Conservation (phyloP, 2,329 filamentous ascomycete species). For the Fusarium protoensiforme region DNA sequence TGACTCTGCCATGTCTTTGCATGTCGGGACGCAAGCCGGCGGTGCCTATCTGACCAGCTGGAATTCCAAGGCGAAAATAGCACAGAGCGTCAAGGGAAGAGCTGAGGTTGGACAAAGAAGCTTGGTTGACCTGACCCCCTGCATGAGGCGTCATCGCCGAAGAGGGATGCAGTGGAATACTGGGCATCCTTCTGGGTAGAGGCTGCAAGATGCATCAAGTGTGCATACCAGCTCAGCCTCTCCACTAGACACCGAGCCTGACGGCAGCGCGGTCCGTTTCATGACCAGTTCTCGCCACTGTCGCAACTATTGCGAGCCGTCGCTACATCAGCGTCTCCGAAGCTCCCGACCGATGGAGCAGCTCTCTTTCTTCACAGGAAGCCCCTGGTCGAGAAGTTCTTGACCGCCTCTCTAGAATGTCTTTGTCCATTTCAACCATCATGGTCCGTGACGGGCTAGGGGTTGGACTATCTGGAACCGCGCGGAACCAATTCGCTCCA, state of each 20-base stretch:
- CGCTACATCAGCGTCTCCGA: conserved; percentile 3
- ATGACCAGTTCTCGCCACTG: conserved; percentile 18
- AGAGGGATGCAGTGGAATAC: background rate
- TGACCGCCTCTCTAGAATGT: conserved; percentile 19
- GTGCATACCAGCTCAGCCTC: background rate
- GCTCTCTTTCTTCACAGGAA: background rate
- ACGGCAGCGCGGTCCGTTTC: conserved; percentile 29
- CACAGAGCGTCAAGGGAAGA: background rate
- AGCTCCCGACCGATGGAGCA: background rate
- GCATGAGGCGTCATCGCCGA: background rate
- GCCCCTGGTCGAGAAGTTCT: background rate
- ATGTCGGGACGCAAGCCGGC: background rate
- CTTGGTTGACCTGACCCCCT: background rate
- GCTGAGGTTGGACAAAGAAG: background rate
- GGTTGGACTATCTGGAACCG: conserved; percentile 3
- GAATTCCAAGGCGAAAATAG: background rate
- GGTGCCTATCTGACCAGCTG: background rate
- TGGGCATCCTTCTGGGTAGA: background rate
- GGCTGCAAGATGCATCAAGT: background rate
- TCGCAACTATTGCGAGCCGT: background rate
- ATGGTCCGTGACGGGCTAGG: conserved; percentile 7
- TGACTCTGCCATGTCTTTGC: background rate
- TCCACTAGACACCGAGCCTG: conserved; percentile 3
- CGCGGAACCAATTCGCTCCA: background rate
- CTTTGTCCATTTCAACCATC: background rate